Base-by-base conservation (phyloP, 768 basidiomycete genomes). In the Baorangia bicolor region DNA sequence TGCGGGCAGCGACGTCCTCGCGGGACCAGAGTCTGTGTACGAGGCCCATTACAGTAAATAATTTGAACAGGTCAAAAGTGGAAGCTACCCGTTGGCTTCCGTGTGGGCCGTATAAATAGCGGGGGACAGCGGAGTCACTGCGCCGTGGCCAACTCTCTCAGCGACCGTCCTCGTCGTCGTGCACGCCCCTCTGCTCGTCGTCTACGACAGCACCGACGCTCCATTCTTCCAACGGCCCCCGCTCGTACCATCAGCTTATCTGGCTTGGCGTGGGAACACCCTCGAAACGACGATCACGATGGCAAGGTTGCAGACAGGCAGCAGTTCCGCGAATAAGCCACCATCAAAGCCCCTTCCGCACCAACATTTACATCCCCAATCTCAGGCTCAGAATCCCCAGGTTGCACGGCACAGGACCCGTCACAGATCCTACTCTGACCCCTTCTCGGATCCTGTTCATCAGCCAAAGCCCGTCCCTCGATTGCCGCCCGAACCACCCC, bases 1-100 rank as follows among this genome's bases (percentile, higher is more conserved):
- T 90, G 64, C 84, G 84, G 6, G 74, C 69, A 11, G 87, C 87
- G 62, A 95, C 77, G 43, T 82, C 76, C 28, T 82, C 79, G 53
- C 84, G 78, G 12, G 77, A 73, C 74, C 78, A 79, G 21, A 64
- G 34, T 18, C 60, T 60, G 48, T 61, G 65, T 20, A 70, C 38
- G 52, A 68, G 64, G 10, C 70, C 71, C 75, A 75, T 77, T 23
- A n/a, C n/a, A n/a, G n/a, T n/a, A 47, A 45, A 28, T 28, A 49
- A 42, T 16, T 18, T 30, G 21, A 51, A 20, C 34, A 27, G 27
- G 31, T 47, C 12, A 48, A 55, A 48, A 47, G 48, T 5, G 30
- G 27, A 31, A 30, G 45, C 35, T 44, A 43, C 39, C 42, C 5
- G 51, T 54, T 54, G 48, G 35, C 34, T 43, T 38, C 41, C 23